These are phyloP conservation scores for Hemerocallis citrina DNA, from an alignment of 106 monocot species.

Conservation along the genomic window DNA sequence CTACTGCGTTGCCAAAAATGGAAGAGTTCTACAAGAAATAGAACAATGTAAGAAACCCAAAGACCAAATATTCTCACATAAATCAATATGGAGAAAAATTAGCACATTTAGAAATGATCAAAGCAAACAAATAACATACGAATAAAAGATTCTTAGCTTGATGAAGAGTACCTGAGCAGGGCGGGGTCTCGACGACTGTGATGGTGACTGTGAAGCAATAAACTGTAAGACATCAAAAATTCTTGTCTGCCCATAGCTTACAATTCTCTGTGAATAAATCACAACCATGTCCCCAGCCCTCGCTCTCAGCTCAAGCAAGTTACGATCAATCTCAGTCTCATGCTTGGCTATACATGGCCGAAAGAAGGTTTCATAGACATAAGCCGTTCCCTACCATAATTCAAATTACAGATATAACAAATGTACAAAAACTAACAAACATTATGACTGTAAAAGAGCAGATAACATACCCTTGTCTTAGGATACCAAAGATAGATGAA, in stretches of 20 bases:
- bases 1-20: too few relatives aligned
- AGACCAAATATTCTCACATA: too few relatives aligned
- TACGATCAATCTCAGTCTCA: slow-evolving; percentile 47
- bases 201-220: slow-evolving; percentile 61
- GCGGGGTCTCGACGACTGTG: slow-evolving; percentile 35
- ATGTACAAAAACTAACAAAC: not conserved
- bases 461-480: slow-evolving; percentile 60
- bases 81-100: too few relatives aligned
- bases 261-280: slow-evolving; percentile 50
- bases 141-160: too few relatives aligned
- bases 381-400: slow-evolving; percentile 54
- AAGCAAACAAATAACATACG: too few relatives aligned
- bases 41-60: too few relatives aligned
- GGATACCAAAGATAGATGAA: slow-evolving; percentile 91
- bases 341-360: slow-evolving; percentile 48
- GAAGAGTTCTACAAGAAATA: too few relatives aligned
- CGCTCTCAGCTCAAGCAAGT: slow-evolving; percentile 35
- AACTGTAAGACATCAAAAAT: slow-evolving; percentile 68
- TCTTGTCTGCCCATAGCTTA: slow-evolving; percentile 53
- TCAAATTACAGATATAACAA: not conserved
- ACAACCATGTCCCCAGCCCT: slow-evolving; percentile 41
- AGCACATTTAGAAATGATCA: too few relatives aligned
- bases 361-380: slow-evolving; percentile 69
- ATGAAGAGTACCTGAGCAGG: slow-evolving; percentile 59
- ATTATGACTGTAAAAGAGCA: not conserved